Evolutionary conservation across 805 yeast species (phyloP).

Genomic region (Candida yuanshanica): DNA sequence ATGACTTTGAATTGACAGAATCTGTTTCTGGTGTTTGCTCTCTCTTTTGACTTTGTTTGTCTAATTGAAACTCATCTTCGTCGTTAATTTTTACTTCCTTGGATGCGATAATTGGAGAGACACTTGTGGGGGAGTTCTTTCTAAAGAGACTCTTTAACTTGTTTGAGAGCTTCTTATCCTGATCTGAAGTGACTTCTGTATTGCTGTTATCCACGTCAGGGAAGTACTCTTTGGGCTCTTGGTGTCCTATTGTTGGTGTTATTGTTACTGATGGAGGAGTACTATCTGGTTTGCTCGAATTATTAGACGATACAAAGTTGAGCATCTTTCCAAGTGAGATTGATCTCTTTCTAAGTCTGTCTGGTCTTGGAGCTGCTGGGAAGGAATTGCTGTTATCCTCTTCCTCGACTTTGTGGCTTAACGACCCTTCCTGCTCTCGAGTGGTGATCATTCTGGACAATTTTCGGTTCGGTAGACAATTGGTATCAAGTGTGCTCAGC

Average conservation of each 20-base stretch:
- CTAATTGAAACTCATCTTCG: conserved; percentile 6
- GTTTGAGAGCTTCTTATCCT: conserved; percentile 12
- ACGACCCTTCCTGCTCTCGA: not conserved
- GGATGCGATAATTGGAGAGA: conserved; percentile 13
- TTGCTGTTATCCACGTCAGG: not conserved
- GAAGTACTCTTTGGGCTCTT: conserved; percentile 5
- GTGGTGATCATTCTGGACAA: not conserved
- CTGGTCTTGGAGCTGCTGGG: not conserved
- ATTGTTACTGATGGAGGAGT: conserved; percentile 6
- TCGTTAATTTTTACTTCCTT: conserved; percentile 7
- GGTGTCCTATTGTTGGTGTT: conserved; percentile 7
- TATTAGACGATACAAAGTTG: conserved; percentile 30
- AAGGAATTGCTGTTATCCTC: not conserved
- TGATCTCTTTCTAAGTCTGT: conserved; percentile 33
- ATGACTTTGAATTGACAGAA: conserved; percentile 3
- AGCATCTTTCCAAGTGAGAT: conserved; percentile 36
- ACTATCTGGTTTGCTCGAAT: conserved; percentile 3
- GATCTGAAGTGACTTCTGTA: not conserved
- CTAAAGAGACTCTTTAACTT: conserved; percentile 22
- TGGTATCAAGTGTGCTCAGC: too few relatives aligned
- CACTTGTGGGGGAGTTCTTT: conserved; percentile 11
- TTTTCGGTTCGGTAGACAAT: too few relatives aligned
- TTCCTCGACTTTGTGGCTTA: not conserved
- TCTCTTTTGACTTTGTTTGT: not conserved
- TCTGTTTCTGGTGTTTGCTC: not conserved